phyloP scores from a whole-genome alignment of 805 yeast species.

The Kregervanrija pseudodelftensis region DNA sequence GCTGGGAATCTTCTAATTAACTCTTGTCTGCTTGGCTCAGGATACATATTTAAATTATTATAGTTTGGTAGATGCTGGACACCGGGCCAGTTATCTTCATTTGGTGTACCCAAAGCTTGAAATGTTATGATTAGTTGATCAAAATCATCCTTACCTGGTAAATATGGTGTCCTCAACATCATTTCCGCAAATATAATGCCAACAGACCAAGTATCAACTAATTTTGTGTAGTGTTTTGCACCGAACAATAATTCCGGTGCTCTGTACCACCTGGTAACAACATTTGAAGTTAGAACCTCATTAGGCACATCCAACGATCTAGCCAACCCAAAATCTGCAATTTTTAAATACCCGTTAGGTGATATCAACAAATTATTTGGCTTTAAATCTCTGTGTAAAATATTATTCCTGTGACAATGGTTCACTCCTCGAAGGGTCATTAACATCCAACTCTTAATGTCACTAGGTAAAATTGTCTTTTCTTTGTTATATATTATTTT shows the following conservation, averaged over 20 bases:
- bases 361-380: slow-evolving; percentile 86
- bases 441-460: slow-evolving; percentile 86
- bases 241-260: slow-evolving; percentile 93
- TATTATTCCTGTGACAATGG: slow-evolving; percentile 88
- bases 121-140: slow-evolving; percentile 93
- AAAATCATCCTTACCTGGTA: slow-evolving; percentile 85
- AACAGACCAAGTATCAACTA: slow-evolving; percentile 93
- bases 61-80: slow-evolving; percentile 75
- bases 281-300: slow-evolving; percentile 81
- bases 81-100: slow-evolving; percentile 87
- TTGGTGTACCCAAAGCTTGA: slow-evolving; percentile 93
- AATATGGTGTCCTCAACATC: slow-evolving; percentile 89
- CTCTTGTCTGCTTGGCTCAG: slow-evolving; percentile 77
- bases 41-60: slow-evolving; percentile 66
- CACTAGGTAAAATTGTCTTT: slow-evolving; percentile 73
- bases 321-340: slow-evolving; percentile 97
- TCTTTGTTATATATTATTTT: slow-evolving; percentile 75
- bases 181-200: slow-evolving; percentile 95
- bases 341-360: slow-evolving; percentile 79
- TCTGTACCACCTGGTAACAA: slow-evolving; percentile 96
- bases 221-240: slow-evolving; percentile 80
- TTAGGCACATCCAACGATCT: slow-evolving; percentile 73
- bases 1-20: slow-evolving; percentile 80
- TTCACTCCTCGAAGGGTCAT: slow-evolving; percentile 94
- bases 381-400: slow-evolving; percentile 87